Evolutionary conservation across 2,329 filamentous ascomycete genomes (phyloP).

Genomic region (Neonectria ditissima): DNA sequence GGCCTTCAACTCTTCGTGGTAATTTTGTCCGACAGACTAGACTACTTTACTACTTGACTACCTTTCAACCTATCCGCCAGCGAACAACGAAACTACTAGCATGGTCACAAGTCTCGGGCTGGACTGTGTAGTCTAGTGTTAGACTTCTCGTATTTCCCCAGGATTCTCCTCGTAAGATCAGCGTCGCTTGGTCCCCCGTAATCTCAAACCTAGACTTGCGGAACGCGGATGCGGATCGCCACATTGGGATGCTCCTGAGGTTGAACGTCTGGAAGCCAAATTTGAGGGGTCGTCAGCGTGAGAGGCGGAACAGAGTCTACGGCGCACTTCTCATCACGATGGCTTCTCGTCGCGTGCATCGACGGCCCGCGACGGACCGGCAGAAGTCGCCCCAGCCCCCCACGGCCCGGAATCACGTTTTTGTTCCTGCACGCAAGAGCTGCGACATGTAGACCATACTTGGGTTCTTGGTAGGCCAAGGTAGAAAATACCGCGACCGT

Average conservation of each 20-base stretch:
- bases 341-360: slow-evolving; percentile 1
- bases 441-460: not conserved
- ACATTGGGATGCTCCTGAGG: not conserved
- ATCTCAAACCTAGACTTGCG: not conserved
- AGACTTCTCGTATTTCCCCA: slow-evolving; percentile 25
- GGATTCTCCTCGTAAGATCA: slow-evolving; percentile 20
- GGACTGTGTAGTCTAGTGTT: not conserved
- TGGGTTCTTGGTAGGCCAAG: not conserved
- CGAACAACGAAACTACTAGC: not conserved
- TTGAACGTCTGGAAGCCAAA: not conserved
- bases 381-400: not conserved
- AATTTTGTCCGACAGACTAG: not conserved
- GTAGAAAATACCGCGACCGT: slow-evolving; percentile 18
- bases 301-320: slow-evolving; percentile 3
- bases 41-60: not conserved
- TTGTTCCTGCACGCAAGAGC: slow-evolving; percentile 1
- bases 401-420: not conserved
- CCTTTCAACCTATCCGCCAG: not conserved
- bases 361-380: not conserved
- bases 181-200: not conserved
- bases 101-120: not conserved
- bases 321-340: slow-evolving; percentile 7
- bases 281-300: not conserved
- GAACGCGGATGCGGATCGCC: not conserved
- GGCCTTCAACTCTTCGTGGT: not conserved